Evolutionary conservation across 495 filamentous ascomycete genomes (phyloP), one percentile per base, ranked within the genome.

Genomic region (Penicillium goetzii): DNA sequence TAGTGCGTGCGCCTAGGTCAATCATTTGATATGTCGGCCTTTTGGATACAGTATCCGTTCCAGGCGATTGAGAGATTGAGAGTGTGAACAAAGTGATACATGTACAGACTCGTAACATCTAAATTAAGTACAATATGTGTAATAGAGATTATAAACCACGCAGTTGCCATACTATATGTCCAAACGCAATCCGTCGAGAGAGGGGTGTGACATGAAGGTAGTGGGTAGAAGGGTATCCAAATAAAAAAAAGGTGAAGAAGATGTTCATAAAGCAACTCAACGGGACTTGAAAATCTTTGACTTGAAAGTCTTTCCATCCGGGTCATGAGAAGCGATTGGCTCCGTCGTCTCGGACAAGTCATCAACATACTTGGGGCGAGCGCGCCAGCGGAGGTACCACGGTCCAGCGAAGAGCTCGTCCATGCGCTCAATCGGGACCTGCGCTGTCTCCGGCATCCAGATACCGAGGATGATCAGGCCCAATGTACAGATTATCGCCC

Each of bases 391-490:
- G 41, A 77, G 57, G 56, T 79, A 82, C 80, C 80, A 82, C 3
- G 74, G 75, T 3, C 71, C 68, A 50, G 71, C 75, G 45, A 82
- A 82, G 17, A 82, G 69, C 54, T 81, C 78, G 12, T 74, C 78
- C 78, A 82, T 81, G 12, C 65, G 68, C 61, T 82, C 80, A 43
- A 82, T 80, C 28, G 78, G 74, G 2, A 82, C 75, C 1, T 71
- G 72, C 56, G 76, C 79, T 4, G 80, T 82, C 72, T 82, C 80
- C 1, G 80, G 80, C 74, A 80, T 80, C 75, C 73, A 80, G 40
- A 81, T 58, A 15, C 78, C 78, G 8, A 82, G 68, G n/a, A 80
- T 69, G 25, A 80, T 52, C 14, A 82, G n/a, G 7, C 80, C 78
- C 14, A 74, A 36, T 38, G 70, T 66, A 64, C 80, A 81, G 17